Evolutionary conservation across 352 stramenopile genomes (phyloP), one percentile per base, ranked within the genome.

Genomic region (Peronospora destructor): DNA sequence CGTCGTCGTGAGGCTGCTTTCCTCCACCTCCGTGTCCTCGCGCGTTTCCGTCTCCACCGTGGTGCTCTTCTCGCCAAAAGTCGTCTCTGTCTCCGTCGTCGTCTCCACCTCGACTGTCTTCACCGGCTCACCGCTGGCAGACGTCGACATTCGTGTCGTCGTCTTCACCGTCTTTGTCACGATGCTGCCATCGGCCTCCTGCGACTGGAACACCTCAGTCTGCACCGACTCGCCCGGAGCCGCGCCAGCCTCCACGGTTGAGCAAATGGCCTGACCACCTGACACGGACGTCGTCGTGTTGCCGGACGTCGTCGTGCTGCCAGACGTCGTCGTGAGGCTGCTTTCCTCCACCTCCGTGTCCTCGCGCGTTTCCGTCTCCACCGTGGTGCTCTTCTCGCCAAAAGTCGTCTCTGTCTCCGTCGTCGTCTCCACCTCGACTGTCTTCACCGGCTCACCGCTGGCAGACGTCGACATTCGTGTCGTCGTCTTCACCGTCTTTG

Each of bases 141-240:
- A 29, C 33, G 23, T 57, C 33, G 41, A 40, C 26, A 26, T 34
- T 28, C 41, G 41, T 21, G 49, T 46, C 25, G 49, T 45, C 26
- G 41, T 40, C 41, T 51, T 45, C 41, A 50, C 49, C 34, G 41
- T 51, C 42, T 51, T 51, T 25, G 41, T 51, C 49, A 50, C 49
- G 35, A 57, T 50, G 49, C 49, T 51, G 34, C 49, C 49, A 25
- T 51, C 49, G 9, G 49, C 42, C 26, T 47, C 42, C 41, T 58
- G 34, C 16, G 50, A 52, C 42, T 52, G 41, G 43, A 58, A 58
- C 42, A 58, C 50, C 50, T 58, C 42, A 43, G 50, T 58, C 42
- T 46, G 43, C 28, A 58, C 50, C 17, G 50, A 58, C 42, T 58
- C 50, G 28, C 35, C 28, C 19, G 50, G 37, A 16, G 13, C 14